Conservation (phyloP, 495 filamentous ascomycete genomes). For the Penicillium cosmopolitanum region DNA sequence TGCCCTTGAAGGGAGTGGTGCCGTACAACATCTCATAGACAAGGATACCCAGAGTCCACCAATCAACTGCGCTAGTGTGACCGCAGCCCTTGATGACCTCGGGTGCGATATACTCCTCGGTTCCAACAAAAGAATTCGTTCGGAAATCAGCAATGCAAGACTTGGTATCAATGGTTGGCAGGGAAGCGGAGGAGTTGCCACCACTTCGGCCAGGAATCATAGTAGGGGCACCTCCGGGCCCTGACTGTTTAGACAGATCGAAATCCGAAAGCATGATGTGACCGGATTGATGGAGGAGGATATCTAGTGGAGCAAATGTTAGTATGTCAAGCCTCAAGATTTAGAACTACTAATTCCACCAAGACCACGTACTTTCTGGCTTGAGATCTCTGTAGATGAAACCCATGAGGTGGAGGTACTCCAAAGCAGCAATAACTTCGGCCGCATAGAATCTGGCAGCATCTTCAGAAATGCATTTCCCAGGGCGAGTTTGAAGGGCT, state of each 20-base stretch:
- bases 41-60: slow-evolving; percentile 97
- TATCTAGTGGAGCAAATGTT: slow-evolving; percentile 60
- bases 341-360: not conserved
- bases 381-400: slow-evolving; percentile 99
- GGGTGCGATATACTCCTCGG: slow-evolving; percentile 97
- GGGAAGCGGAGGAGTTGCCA: slow-evolving; percentile 76
- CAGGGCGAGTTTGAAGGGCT: slow-evolving; percentile 94
- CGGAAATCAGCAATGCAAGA: slow-evolving; percentile 98
- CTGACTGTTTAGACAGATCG: slow-evolving; percentile 96
- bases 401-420: slow-evolving; percentile 98
- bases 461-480: slow-evolving; percentile 95
- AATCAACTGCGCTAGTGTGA: slow-evolving; percentile 97
- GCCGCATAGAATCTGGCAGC: slow-evolving; percentile 97
- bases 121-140: slow-evolving; percentile 97
- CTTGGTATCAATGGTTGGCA: slow-evolving; percentile 96
- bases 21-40: slow-evolving; percentile 99
- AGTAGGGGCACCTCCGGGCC: slow-evolving; percentile 90
- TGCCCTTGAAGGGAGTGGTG: slow-evolving; percentile 98
- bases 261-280: slow-evolving; percentile 99
- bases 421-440: slow-evolving; percentile 95
- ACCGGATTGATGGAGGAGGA: slow-evolving; percentile 95
- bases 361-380: slow-evolving; percentile 80
- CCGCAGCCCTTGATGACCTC: slow-evolving; percentile 99
- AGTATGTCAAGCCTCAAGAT: not conserved
- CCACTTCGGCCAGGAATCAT: slow-evolving; percentile 88